Conservation (phyloP, 768 basidiomycete species). For the Boletus barrowsii region DNA sequence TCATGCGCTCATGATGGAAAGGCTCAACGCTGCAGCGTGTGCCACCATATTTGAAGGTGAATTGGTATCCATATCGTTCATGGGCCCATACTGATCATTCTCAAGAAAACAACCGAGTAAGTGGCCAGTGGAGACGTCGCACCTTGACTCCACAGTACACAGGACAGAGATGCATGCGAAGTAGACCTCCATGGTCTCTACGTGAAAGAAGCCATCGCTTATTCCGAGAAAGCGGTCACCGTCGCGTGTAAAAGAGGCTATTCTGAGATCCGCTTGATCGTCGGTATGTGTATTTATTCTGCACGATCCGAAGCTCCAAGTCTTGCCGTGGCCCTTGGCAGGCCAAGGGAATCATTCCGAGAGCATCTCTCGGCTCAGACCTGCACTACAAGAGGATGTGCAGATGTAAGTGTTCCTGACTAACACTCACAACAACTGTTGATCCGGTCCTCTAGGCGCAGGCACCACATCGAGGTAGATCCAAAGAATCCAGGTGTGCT, state of each 20-base stretch:
- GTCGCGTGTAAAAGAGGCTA: constrained; percentile 61
- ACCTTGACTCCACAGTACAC: constrained; percentile 4
- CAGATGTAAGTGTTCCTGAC: constrained; percentile 47
- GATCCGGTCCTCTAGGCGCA: constrained; percentile 47
- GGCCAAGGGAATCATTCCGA: constrained; percentile 88
- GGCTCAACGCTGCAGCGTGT: constrained; percentile 73
- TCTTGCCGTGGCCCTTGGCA: constrained; percentile 20
- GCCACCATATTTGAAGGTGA: constrained; percentile 76
- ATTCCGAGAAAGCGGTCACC: constrained; percentile 66
- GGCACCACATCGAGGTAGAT: constrained; percentile 70
- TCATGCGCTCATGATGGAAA: constrained; percentile 73
- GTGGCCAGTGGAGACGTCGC: background rate
- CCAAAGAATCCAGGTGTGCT: constrained; percentile 81
- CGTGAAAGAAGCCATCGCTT: constrained; percentile 84
- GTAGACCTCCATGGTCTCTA: constrained; percentile 91
- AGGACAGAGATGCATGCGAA: constrained; percentile 65
- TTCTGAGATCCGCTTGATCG: constrained; percentile 71
- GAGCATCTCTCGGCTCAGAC: constrained; percentile 78
- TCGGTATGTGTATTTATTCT: constrained; percentile 51
- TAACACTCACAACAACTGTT: background rate
- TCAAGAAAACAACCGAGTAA: constrained; percentile 77
- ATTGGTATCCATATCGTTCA: constrained; percentile 7
- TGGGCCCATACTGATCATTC: background rate
- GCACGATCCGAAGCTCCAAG: background rate
- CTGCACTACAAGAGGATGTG: constrained; percentile 84